Conservation (phyloP, 2,329 filamentous ascomycete species). For the Parascedosporium putredinis region DNA sequence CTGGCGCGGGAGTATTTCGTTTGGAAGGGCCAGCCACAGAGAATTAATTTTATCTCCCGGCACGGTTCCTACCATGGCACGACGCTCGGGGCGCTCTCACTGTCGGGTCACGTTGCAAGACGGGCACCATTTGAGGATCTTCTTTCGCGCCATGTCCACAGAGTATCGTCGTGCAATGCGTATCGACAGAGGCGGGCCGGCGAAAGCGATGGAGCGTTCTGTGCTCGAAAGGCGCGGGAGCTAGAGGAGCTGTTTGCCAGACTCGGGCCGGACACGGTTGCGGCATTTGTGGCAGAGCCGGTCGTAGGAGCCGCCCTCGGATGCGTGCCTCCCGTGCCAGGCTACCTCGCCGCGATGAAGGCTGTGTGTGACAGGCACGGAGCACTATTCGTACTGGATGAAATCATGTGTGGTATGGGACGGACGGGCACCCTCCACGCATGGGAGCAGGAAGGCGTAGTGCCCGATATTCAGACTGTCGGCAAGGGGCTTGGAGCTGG, state of each 20-base stretch:
- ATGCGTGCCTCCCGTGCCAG: constrained; percentile 53
- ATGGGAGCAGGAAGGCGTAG: constrained; percentile 47
- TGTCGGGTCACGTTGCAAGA: constrained; percentile 52
- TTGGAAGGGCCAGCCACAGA: constrained; percentile 25
- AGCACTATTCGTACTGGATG: constrained; percentile 65
- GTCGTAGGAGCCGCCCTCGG: constrained; percentile 36
- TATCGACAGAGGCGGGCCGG: constrained; percentile 44
- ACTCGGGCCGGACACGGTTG: constrained; percentile 55
- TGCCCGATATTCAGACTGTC: constrained; percentile 55
- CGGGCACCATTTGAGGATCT: constrained; percentile 50
- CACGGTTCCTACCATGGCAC: constrained; percentile 37
- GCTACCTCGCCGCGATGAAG: constrained; percentile 61
- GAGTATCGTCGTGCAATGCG: constrained; percentile 56
- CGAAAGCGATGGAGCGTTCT: constrained; percentile 50
- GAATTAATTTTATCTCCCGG: constrained; percentile 30
- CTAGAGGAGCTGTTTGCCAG: constrained; percentile 56
- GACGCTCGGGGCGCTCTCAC: constrained; percentile 51
- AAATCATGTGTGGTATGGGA: constrained; percentile 62
- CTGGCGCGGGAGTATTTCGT: constrained; percentile 37
- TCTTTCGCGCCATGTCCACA: constrained; percentile 42
- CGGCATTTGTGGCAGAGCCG: constrained; percentile 46
- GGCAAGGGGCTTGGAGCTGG: constrained; percentile 59
- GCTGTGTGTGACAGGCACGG: constrained; percentile 61
- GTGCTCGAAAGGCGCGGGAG: constrained; percentile 49
- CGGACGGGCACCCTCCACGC: constrained; percentile 49